Evolutionary conservation across 768 basidiomycete species (phyloP).

Genomic region (Lactarius deliciosus): DNA sequence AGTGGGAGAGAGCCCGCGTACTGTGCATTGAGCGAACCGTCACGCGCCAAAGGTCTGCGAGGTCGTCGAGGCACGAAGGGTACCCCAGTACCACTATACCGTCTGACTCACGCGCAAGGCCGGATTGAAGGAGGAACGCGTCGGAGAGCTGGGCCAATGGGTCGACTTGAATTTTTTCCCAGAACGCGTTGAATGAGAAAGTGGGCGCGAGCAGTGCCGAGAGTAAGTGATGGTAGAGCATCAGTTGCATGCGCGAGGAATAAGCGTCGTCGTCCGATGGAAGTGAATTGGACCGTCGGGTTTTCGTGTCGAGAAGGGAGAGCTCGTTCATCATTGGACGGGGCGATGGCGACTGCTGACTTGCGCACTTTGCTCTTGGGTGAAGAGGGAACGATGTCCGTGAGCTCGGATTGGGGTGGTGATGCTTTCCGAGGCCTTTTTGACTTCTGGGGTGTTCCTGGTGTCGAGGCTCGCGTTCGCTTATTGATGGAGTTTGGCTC

Average conservation of each 20-base stretch:
- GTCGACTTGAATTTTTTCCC: constrained; percentile 48
- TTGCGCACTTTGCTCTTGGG: neutral
- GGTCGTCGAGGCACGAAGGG: constrained; percentile 34
- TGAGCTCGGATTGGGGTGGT: constrained; percentile 29
- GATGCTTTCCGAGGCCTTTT: constrained; percentile 32
- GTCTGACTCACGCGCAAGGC: constrained; percentile 26
- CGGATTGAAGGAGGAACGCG: constrained; percentile 43
- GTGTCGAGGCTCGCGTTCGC: constrained; percentile 30
- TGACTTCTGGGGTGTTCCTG: constrained; percentile 34
- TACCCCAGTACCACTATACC: constrained; percentile 11
- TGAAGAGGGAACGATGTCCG: constrained; percentile 30
- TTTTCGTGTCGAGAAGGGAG: constrained; percentile 68
- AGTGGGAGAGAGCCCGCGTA: constrained; percentile 40
- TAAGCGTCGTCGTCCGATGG: constrained; percentile 60
- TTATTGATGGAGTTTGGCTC: constrained; percentile 20
- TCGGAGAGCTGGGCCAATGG: constrained; percentile 48
- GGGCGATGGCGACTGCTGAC: constrained; percentile 1
- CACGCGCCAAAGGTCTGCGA: constrained; percentile 38
- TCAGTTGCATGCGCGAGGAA: constrained; percentile 66
- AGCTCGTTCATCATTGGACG: constrained; percentile 35
- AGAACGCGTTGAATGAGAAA: constrained; percentile 54
- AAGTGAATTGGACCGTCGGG: constrained; percentile 48
- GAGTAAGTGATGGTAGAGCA: constrained; percentile 74
- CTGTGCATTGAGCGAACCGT: constrained; percentile 30
- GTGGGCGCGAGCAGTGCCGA: constrained; percentile 45